phyloP scores from a whole-genome alignment of 805 yeast species.

The Saccharomyces eubayanus region DNA sequence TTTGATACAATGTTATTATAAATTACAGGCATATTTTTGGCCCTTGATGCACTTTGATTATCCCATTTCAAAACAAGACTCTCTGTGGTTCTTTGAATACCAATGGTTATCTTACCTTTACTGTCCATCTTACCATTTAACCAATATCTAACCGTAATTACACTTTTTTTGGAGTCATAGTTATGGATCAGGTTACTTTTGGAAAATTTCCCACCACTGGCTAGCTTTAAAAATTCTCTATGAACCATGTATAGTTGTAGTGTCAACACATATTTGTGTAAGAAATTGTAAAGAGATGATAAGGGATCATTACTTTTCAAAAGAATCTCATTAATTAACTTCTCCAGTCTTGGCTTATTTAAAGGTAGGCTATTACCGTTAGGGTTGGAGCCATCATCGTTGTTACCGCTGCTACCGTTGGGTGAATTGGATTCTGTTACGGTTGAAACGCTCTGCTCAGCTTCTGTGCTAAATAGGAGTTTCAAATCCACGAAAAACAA shows the following conservation, averaged over 20 bases:
- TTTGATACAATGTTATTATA: slow-evolving; percentile 22
- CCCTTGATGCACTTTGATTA: slow-evolving; percentile 14
- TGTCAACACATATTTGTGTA: slow-evolving; percentile 29
- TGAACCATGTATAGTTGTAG: slow-evolving; percentile 29
- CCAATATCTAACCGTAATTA: slow-evolving; percentile 30
- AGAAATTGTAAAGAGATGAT: slow-evolving; percentile 23
- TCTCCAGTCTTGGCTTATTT: slow-evolving; percentile 25
- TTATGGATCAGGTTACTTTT: slow-evolving; percentile 28
- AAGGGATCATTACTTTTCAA: slow-evolving; percentile 25
- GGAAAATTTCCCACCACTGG: slow-evolving; percentile 26
- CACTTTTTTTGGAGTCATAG: slow-evolving; percentile 29
- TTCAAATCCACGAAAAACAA: slow-evolving; percentile 73
- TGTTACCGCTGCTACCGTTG: not conserved
- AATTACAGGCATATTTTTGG: slow-evolving; percentile 15
- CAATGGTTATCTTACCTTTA: slow-evolving; percentile 25
- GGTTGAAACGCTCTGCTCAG: not conserved
- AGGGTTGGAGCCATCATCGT: slow-evolving; percentile 3
- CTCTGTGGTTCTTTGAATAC: slow-evolving; percentile 21
- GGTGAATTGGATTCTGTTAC: not conserved
- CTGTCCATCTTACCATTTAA: slow-evolving; percentile 25
- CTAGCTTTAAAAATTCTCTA: slow-evolving; percentile 22
- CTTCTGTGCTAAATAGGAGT: slow-evolving; percentile 38
- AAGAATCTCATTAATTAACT: slow-evolving; percentile 27
- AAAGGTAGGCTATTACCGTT: slow-evolving; percentile 13
- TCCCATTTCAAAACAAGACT: slow-evolving; percentile 27